Evolutionary conservation across 1,284 basidiomycete species (phyloP).

Genomic region (Heterobasidion occidentale): DNA sequence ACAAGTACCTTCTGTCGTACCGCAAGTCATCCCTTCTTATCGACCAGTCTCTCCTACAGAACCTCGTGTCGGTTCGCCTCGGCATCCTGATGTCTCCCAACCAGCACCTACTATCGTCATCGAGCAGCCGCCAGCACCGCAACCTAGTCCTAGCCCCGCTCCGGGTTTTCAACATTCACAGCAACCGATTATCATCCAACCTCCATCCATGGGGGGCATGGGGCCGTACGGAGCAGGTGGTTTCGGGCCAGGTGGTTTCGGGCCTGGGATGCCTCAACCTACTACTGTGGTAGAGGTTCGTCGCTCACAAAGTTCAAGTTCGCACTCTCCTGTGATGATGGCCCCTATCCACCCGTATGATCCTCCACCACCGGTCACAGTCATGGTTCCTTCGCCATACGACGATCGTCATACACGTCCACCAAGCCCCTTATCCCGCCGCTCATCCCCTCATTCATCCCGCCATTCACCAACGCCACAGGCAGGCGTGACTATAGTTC

Average conservation of each 20-base stretch:
- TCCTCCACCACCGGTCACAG: background rate
- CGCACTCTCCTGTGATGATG: background rate
- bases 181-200: slow-evolving; percentile 15
- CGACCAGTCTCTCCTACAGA: background rate
- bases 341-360: background rate
- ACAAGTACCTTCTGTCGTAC: slow-evolving; percentile 3
- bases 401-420: background rate
- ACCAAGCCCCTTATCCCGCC: background rate
- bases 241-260: background rate
- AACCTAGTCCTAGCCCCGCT: background rate
- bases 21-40: background rate
- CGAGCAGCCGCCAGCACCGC: background rate
- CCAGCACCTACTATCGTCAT: background rate
- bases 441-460: background rate
- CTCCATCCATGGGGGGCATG: slow-evolving; percentile 3
- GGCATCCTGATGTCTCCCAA: slow-evolving; percentile 2
- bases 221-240: background rate
- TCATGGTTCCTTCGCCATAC: background rate
- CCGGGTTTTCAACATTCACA: background rate
- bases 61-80: slow-evolving; percentile 3
- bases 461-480: background rate
- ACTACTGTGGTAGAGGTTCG: background rate
- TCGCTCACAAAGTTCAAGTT: background rate
- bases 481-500: background rate
- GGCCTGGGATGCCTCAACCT: background rate